Evolutionary conservation across 139 green algal species (phyloP).

Genomic region (Micractinium sp.): DNA sequence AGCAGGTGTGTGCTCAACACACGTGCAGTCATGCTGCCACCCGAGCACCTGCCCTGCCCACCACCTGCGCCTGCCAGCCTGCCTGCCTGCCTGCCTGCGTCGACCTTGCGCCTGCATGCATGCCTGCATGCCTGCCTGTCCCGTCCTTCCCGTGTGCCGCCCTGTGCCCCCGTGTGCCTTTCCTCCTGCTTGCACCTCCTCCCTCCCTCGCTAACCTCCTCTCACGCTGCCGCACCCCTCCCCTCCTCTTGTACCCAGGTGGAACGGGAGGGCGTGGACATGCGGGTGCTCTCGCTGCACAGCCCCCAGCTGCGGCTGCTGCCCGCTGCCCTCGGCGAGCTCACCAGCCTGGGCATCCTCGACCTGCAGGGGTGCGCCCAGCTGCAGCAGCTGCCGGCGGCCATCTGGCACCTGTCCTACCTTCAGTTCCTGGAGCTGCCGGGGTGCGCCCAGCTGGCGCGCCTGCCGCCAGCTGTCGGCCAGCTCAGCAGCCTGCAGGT

Average conservation of each 20-base stretch:
- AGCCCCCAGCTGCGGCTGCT: neutral
- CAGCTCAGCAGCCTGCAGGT: neutral
- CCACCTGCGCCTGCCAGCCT: too few relatives aligned
- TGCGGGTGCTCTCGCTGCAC: neutral
- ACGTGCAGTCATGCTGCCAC: too few relatives aligned
- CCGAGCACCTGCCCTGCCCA: neutral
- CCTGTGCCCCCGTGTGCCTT: too few relatives aligned
- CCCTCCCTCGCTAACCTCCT: neutral
- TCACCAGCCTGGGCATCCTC: neutral
- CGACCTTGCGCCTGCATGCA: too few relatives aligned
- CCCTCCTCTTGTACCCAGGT: neutral
- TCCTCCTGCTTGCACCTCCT: too few relatives aligned
- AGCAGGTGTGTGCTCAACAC: neutral
- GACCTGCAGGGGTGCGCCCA: neutral
- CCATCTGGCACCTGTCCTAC: neutral
- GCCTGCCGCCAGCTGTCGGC: neutral
- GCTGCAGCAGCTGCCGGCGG: neutral
- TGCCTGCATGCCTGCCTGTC: too few relatives aligned
- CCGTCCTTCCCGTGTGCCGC: too few relatives aligned
- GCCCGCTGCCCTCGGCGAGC: neutral
- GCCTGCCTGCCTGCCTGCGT: too few relatives aligned
- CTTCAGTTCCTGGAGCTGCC: neutral
- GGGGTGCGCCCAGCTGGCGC: neutral
- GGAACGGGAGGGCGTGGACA: neutral
- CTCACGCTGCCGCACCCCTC: neutral